Evolutionary conservation across 139 green algal genomes (phyloP).

Genomic region (Coelastrella sp.): DNA sequence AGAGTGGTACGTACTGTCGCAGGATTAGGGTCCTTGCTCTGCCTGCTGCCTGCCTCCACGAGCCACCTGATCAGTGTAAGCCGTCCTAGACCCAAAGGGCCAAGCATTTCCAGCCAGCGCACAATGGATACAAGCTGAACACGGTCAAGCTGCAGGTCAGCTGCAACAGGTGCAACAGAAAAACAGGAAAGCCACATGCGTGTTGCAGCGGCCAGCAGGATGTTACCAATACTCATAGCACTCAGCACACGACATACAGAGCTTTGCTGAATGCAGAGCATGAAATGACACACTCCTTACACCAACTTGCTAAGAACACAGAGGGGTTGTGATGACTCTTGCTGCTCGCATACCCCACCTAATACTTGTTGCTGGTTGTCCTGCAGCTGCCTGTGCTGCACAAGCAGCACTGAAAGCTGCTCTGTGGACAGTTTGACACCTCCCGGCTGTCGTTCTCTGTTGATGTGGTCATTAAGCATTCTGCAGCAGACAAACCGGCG

Average conservation of each 20-base stretch:
- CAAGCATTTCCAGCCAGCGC: slow-evolving; percentile 45
- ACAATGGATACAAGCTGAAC: slow-evolving; percentile 1
- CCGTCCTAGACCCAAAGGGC: slow-evolving; percentile 51
- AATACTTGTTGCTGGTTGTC: slow-evolving; percentile 2
- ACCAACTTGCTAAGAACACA: neutral
- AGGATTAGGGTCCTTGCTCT: slow-evolving; percentile 45
- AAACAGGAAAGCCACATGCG: neutral
- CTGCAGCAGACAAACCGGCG: slow-evolving; percentile 55
- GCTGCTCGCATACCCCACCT: neutral
- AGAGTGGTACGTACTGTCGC: slow-evolving; percentile 15
- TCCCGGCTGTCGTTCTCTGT: neutral
- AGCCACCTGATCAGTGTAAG: slow-evolving; percentile 66
- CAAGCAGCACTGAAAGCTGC: slow-evolving; percentile 30
- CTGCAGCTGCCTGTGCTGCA: slow-evolving; percentile 47
- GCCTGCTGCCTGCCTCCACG: slow-evolving; percentile 56
- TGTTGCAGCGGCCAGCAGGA: neutral
- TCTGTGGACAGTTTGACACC: neutral
- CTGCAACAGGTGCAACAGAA: neutral
- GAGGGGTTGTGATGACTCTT: neutral
- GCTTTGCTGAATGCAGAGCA: too few species aligned
- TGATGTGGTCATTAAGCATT: slow-evolving; percentile 43
- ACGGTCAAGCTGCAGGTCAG: slow-evolving; percentile 16
- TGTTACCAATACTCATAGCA: neutral
- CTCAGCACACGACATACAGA: too few species aligned
- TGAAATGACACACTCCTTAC: too few species aligned